A percentile compares a stretch with the other conserved stretches of the same genome.
Evolutionary conservation across 108 stramenopile species (phyloP).

Genomic region (Stephanodiscus triporus): DNA sequence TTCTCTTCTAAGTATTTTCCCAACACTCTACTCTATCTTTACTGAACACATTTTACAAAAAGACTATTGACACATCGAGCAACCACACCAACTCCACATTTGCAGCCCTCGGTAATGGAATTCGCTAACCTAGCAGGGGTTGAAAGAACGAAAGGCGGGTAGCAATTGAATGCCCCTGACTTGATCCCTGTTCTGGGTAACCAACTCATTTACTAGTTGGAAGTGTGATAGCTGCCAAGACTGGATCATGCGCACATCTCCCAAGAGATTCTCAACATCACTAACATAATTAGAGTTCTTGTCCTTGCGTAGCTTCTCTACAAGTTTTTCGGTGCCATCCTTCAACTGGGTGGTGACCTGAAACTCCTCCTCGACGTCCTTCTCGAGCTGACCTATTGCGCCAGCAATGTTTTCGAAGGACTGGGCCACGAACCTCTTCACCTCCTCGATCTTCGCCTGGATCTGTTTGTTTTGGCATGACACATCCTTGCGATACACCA

Average conservation of each 20-base stretch:
- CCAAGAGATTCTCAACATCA: neutral
- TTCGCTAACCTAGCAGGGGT: no score
- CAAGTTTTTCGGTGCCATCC: slow-evolving; percentile 7
- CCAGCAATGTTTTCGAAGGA: neutral
- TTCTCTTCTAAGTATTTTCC: no score
- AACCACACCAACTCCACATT: no score
- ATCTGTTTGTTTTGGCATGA: neutral
- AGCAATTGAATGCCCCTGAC: neutral
- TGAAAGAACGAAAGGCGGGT: neutral
- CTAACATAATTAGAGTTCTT: neutral
- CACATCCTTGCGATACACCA: neutral
- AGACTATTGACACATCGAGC: no score
- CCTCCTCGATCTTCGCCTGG: neutral
- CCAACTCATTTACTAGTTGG: slow-evolving; percentile 2
- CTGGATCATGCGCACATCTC: slow-evolving; percentile 10
- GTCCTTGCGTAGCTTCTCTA: neutral
- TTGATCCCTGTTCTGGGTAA: neutral
- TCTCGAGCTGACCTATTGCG: neutral
- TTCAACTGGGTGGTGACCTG: slow-evolving; percentile 6
- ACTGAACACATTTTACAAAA: no score
- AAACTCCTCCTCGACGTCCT: slow-evolving; percentile 13
- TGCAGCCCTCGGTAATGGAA: no score
- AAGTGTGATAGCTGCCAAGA: slow-evolving; percentile 1
- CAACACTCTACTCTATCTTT: no score
- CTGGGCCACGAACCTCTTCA: neutral